Conservation (phyloP, 75 land plant species). For the Sequoia sempervirens region DNA sequence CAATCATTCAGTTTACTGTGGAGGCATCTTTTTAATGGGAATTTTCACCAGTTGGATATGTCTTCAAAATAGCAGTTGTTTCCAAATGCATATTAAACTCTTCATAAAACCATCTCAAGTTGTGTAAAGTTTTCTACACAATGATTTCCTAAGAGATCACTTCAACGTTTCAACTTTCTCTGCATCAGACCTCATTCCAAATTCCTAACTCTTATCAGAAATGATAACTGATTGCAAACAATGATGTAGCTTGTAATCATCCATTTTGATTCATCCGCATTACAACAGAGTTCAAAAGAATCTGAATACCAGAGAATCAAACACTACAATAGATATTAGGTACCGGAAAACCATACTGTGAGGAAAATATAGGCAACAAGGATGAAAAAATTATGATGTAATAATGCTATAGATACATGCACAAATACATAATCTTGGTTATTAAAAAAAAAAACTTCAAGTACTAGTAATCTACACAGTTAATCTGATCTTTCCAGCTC, state of each 20-base stretch:
- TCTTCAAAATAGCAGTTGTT: not conserved
- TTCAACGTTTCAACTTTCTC: not conserved
- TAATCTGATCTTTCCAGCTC: conserved; percentile 55
- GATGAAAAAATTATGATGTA: not conserved
- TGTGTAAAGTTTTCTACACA: not conserved
- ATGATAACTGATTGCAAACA: not conserved
- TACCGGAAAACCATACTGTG: not conserved
- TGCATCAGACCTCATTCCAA: not conserved
- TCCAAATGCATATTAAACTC: not conserved
- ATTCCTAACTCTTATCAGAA: not conserved
- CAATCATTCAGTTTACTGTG: not conserved
- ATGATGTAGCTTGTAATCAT: not conserved
- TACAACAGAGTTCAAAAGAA: not conserved
- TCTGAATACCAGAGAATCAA: not conserved
- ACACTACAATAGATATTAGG: not conserved
- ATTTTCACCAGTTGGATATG: not conserved
- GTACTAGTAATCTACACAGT: not conserved
- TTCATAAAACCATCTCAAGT: not conserved
- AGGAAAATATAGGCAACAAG: not conserved
- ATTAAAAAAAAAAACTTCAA: too few species aligned
- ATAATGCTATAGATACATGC: not conserved
- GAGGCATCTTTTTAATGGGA: not conserved
- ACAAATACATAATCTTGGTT: not conserved
- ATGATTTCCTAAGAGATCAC: not conserved
- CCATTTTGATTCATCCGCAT: not conserved